A percentile compares a stretch with the other conserved stretches of the same genome.
Conservation (phyloP, 768 basidiomycete genomes). For the Naganishia onofrii region DNA sequence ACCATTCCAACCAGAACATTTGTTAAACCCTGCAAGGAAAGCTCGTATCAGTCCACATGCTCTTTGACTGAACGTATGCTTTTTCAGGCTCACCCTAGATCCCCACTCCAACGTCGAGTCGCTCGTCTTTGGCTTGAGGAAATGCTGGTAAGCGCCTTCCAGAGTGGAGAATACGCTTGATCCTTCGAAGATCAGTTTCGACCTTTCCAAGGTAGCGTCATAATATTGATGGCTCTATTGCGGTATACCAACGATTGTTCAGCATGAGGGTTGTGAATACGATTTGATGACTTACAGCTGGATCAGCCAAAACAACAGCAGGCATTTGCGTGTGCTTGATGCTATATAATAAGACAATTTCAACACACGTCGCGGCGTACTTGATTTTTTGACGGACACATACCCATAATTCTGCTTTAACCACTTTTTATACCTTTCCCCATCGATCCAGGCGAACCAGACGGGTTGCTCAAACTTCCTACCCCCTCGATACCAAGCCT, state of each 20-base stretch:
- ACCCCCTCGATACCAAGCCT: slow-evolving; percentile 61
- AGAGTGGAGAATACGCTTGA: slow-evolving; percentile 67
- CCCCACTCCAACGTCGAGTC: slow-evolving; percentile 49
- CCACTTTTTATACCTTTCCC: slow-evolving; percentile 78
- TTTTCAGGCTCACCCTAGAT: slow-evolving; percentile 35
- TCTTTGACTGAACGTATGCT: background rate
- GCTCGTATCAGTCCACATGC: background rate
- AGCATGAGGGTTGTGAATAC: background rate
- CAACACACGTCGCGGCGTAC: background rate
- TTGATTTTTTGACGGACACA: slow-evolving; percentile 32
- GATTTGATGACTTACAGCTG: slow-evolving; percentile 59
- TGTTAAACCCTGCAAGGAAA: background rate
- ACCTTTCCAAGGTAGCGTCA: slow-evolving; percentile 62
- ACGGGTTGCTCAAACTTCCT: slow-evolving; percentile 55
- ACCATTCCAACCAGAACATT: slow-evolving; percentile 68
- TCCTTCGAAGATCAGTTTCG: slow-evolving; percentile 60
- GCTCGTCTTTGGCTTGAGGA: slow-evolving; percentile 42
- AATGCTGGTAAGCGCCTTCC: slow-evolving; percentile 60
- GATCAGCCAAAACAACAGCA: slow-evolving; percentile 74
- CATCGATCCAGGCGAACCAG: slow-evolving; percentile 88
- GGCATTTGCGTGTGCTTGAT: slow-evolving; percentile 48
- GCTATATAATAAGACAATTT: slow-evolving; percentile 32
- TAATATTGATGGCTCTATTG: slow-evolving; percentile 71
- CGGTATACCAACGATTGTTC: background rate
- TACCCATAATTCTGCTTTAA: slow-evolving; percentile 83